These are phyloP conservation scores for Tritrichomonas musculus DNA, from an alignment of 208 protist genomes.

Conservation along the genomic window DNA sequence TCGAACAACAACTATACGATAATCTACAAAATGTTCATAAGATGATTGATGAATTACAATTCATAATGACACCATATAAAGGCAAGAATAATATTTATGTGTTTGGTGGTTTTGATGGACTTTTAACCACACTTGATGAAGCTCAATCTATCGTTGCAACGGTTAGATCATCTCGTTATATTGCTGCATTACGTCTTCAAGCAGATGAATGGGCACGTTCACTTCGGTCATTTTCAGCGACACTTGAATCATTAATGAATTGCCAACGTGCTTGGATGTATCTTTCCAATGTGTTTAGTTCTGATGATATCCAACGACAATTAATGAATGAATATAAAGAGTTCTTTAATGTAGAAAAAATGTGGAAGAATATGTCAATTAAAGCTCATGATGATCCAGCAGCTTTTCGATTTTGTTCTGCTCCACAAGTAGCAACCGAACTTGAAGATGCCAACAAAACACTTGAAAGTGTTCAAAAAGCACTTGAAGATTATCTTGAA, in stretches of 20 bases:
- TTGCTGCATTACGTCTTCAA: neutral
- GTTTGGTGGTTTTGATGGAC: neutral
- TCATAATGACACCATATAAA: neutral
- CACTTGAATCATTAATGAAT: neutral
- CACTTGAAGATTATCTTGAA: slow-evolving; percentile 78
- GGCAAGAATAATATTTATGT: neutral
- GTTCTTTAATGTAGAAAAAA: slow-evolving; percentile 48
- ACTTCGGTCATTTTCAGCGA: slow-evolving; percentile 46
- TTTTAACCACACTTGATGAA: neutral
- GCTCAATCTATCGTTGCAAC: slow-evolving; percentile 24
- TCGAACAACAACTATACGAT: neutral
- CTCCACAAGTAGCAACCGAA: neutral
- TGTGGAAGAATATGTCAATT: slow-evolving; percentile 50
- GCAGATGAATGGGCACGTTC: slow-evolving; percentile 54
- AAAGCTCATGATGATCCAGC: slow-evolving; percentile 21
- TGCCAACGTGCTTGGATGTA: neutral
- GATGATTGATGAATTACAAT: neutral
- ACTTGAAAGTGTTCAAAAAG: slow-evolving; percentile 88
- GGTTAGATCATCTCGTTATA: neutral
- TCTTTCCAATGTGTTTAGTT: neutral
- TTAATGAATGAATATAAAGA: neutral
- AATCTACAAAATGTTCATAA: slow-evolving; percentile 8
- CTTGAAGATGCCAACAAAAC: slow-evolving; percentile 55
- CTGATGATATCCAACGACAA: slow-evolving; percentile 11
- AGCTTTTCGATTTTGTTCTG: slow-evolving; percentile 21